These are phyloP conservation scores for Microsporum canis DNA, from an alignment of 2,329 filamentous ascomycete genomes.

Conservation along the genomic window DNA sequence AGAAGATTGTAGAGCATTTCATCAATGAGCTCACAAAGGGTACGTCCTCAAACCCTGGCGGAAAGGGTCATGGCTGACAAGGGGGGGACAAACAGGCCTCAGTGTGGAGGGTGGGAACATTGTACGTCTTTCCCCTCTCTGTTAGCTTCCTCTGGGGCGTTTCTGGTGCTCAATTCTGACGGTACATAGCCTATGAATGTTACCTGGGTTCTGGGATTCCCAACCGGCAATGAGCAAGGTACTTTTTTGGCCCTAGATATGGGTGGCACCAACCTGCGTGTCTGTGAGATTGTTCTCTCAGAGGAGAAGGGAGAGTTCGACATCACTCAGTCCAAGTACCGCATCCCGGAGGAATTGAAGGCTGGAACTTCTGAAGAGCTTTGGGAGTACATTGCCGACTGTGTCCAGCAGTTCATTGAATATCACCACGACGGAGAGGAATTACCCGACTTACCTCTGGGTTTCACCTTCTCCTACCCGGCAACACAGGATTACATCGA, in stretches of 20 bases:
- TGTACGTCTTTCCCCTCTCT: slow-evolving; percentile 44
- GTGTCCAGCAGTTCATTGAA: slow-evolving; percentile 79
- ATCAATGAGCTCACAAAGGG: slow-evolving; percentile 77
- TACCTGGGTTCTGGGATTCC: slow-evolving; percentile 87
- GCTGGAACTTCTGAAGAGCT: slow-evolving; percentile 72
- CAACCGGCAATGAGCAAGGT: slow-evolving; percentile 75
- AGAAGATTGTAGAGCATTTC: slow-evolving; percentile 84
- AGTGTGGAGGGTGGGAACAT: slow-evolving; percentile 84
- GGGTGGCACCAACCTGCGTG: slow-evolving; percentile 90
- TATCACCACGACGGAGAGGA: slow-evolving; percentile 62
- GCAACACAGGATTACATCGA: slow-evolving; percentile 90
- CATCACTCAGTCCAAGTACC: slow-evolving; percentile 92
- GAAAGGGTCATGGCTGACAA: slow-evolving; percentile 7
- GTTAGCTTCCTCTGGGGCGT: too few relatives aligned
- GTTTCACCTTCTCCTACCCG: slow-evolving; percentile 94
- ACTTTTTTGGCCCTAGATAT: slow-evolving; percentile 86
- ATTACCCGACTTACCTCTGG: slow-evolving; percentile 56
- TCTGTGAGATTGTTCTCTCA: slow-evolving; percentile 78
- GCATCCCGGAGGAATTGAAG: slow-evolving; percentile 87
- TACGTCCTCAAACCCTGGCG: slow-evolving; percentile 27
- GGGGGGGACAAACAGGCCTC: slow-evolving; percentile 46
- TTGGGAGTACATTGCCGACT: slow-evolving; percentile 92
- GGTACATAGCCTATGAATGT: slow-evolving; percentile 79
- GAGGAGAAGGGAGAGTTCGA: slow-evolving; percentile 83
- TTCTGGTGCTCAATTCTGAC: slow-evolving; percentile 8